A percentile compares a stretch with the other conserved stretches of the same genome.
Evolutionary conservation across 306 rosid genomes (phyloP).

Genomic region (Ochetophila trinervis): DNA sequence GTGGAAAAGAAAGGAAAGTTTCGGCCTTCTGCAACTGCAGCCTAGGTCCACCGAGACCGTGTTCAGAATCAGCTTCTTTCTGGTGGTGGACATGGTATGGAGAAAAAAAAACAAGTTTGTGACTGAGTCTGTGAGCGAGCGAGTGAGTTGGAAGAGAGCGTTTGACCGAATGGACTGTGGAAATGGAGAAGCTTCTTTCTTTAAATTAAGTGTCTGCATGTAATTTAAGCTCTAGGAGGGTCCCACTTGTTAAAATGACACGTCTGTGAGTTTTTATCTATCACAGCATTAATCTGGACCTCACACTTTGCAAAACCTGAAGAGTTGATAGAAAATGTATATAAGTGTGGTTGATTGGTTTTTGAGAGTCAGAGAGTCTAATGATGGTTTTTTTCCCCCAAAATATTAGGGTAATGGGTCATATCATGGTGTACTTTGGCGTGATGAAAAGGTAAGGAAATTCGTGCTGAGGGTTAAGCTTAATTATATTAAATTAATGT

Average conservation of each 20-base stretch:
- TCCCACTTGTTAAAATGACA: slow-evolving; percentile 14
- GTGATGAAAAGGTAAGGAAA: too few species aligned
- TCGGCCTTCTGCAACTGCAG: slow-evolving; percentile 67
- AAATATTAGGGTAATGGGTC: too few species aligned
- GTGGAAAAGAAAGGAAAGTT: slow-evolving; percentile 42
- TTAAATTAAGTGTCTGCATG: slow-evolving; percentile 36
- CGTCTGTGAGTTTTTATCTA: slow-evolving; percentile 26
- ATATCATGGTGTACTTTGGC: too few species aligned
- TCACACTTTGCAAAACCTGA: slow-evolving; percentile 5
- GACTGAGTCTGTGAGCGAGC: slow-evolving; percentile 9
- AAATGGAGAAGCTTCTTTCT: slow-evolving; percentile 6
- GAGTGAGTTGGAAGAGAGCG: slow-evolving; percentile 5
- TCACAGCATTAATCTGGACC: slow-evolving; percentile 31
- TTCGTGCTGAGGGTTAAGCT: too few species aligned
- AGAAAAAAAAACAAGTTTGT: not conserved
- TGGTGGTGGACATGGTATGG: slow-evolving; percentile 46
- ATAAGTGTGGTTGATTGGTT: slow-evolving; percentile 5
- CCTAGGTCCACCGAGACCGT: slow-evolving; percentile 53
- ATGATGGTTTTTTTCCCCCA: too few species aligned
- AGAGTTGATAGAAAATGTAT: too few species aligned
- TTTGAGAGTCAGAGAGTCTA: not conserved
- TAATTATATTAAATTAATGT: too few species aligned
- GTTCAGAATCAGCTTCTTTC: slow-evolving; percentile 47
- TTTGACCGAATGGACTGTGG: slow-evolving; percentile 15
- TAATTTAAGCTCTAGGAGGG: slow-evolving; percentile 32